Base-by-base conservation (phyloP, 2,329 filamentous ascomycete species). In the Microcyclospora tardicrescens region DNA sequence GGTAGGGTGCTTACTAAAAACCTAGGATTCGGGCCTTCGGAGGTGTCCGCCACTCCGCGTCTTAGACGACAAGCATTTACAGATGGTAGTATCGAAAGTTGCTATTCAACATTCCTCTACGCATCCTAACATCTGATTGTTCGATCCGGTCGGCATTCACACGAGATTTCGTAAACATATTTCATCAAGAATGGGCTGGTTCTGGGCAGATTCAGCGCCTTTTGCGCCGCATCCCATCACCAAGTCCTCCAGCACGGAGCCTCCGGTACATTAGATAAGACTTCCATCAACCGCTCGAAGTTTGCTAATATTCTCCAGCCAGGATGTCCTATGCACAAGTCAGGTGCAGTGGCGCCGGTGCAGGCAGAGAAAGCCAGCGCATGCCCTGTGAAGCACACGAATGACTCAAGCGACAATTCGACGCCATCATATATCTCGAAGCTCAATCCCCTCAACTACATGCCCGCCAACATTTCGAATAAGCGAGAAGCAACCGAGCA, bases 391-490 rank as follows among this genome's bases (percentile, higher is more conserved):
- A 61, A 63, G 36, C 63, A 71, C 40, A 67, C 71, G 44, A 61
- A 62, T 40, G 55, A 56, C 31, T 50, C 54, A 56, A 44, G 59
- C 45, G 42, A 53, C 34, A 42, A 52, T 40, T 55, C 40, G 30
- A 49, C 53, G 28, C 58, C 63, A 32, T 74, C 75, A 0, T 71
- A 72, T 30, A 64, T 78, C 40, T 76, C 77, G n/a, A 78, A 73
- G 52, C 65, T 82, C 33, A 84, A 84, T 52, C 79, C 79, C 5
- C 71, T 98, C 38, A 98, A 98, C 67, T 95, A 89, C 69, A 98
- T 98, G 89, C 93, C 93, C 60, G 71, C 75, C 31, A 76, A 81
- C 44, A 70, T 96, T 34, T 89, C 87, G 6, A 89, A 96, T 64
- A 73, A 77, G 24, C 81, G 74, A 35, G 54, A 56, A 36, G 77